Percentiles rank a stretch among this genome's conserved stretches.
Conservation (phyloP, 106 monocot species). For the Posidonia australis region DNA sequence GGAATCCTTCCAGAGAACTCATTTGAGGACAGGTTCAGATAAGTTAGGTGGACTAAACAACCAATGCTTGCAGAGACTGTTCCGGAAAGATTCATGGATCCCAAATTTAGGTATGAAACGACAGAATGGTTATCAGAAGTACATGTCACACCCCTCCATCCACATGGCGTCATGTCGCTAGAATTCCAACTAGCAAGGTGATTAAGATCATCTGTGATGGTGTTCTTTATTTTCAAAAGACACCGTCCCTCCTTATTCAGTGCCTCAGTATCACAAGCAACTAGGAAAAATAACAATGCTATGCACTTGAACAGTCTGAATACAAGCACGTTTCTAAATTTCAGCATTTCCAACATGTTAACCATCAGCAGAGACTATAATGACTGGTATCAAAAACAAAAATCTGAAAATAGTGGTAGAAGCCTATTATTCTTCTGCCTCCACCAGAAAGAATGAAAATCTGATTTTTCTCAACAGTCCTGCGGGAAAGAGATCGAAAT, state of each 20-base stretch:
- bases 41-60: conserved; percentile 36
- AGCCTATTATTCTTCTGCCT: no score
- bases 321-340: neutral
- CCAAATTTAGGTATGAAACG: conserved; percentile 60
- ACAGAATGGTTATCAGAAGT: conserved; percentile 20
- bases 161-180: conserved; percentile 52
- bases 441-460: no score
- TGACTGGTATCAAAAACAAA: no score
- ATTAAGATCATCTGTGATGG: conserved; percentile 32
- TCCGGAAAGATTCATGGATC: conserved; percentile 63
- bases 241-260: conserved; percentile 61
- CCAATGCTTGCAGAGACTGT: conserved; percentile 60
- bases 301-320: neutral
- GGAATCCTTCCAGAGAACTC: conserved; percentile 62
- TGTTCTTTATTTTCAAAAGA: conserved; percentile 51
- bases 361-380: neutral
- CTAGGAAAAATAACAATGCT: conserved; percentile 3
- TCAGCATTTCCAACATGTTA: neutral
- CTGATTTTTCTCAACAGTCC: no score
- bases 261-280: conserved; percentile 24
- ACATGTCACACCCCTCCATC: conserved; percentile 76
- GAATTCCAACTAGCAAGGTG: conserved; percentile 56
- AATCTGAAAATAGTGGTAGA: no score
- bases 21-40: conserved; percentile 74
- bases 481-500: no score